Evolutionary conservation across 2,329 filamentous ascomycete species (phyloP), one percentile per base, ranked within the genome.

Genomic region (Piedraia hortae): DNA sequence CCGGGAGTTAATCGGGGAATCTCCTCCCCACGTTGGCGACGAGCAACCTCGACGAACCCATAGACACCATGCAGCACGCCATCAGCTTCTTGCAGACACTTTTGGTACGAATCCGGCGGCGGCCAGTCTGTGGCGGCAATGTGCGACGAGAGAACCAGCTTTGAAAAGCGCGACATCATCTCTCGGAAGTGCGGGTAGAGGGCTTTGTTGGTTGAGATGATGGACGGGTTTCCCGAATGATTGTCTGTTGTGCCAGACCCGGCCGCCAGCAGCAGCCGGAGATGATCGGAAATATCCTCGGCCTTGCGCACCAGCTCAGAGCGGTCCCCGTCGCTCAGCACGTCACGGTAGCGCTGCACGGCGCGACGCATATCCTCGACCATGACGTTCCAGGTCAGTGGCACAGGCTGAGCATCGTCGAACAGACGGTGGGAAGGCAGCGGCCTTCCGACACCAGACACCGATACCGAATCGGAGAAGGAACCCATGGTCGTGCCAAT

Each of bases 111-210:
- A 45, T 97, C 85, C 9, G 75, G 68, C 24, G 82, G 78, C 5
- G 82, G 80, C 64, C 78, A 93, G 48, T 97, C 85, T 15, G 82
- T 75, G 4, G 82, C 78, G 17, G 85, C 85, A 41, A 97, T 91
- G 42, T 97, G 85, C 8, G 85, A 93, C 3, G 85, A 97, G 21
- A 97, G 68, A 19, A 97, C 85, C 6, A 97, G 57, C 45, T 97
- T 97, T n/a, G 85, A 93, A 44, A 97, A 97, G 36, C 89, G 80
- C 19, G 85, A 93, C 85, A 97, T 97, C 68, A 93, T 93, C 42
- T 93, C 85, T 24, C 85, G 61, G 48, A 97, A 97, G 46, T 93
- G 80, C 12, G 85, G 85, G 40, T 93, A 93, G 9, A 97, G 54
- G 0, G 78, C 74, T 45, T 93, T 93, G 53, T 97, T 97, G 4